Conservation (phyloP, 495 filamentous ascomycete genomes). For the Pyronema omphalodes region DNA sequence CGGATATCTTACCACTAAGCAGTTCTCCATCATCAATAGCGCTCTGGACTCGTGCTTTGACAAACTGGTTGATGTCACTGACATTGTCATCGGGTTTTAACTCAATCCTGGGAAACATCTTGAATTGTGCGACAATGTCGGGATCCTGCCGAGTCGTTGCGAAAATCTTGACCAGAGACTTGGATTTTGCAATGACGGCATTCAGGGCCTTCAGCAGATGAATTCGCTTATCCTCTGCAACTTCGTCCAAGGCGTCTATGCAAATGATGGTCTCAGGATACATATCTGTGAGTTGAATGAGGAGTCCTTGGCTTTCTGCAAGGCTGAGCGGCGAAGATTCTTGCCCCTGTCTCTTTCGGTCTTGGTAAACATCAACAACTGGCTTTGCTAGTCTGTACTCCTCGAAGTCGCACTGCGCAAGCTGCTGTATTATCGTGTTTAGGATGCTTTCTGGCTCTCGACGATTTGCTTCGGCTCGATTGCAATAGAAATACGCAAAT, state of each 20-base stretch:
- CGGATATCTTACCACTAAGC: not conserved
- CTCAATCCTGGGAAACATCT: no score
- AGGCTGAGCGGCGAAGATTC: not conserved
- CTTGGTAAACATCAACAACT: not conserved
- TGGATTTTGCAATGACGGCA: not conserved
- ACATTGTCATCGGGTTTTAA: no score
- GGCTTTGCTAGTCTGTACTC: not conserved
- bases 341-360: not conserved
- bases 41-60: slow-evolving; percentile 3
- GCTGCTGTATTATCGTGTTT: not conserved
- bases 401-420: not conserved
- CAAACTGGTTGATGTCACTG: no score
- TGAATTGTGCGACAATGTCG: no score
- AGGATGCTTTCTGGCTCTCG: slow-evolving; percentile 5
- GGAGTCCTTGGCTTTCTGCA: no score
- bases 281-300: no score
- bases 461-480: slow-evolving; percentile 4
- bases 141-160: slow-evolving; percentile 14
- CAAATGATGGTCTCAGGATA: slow-evolving; percentile 5
- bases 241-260: slow-evolving; percentile 16
- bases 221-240: not conserved
- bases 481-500: slow-evolving; percentile 17
- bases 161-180: slow-evolving; percentile 14
- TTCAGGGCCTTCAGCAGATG: slow-evolving; percentile 5
- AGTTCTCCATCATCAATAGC: slow-evolving; percentile 1